A percentile compares a stretch with the other conserved stretches of the same genome.
Conservation (phyloP, 805 yeast species). For the Wickerhamiella cacticola region DNA sequence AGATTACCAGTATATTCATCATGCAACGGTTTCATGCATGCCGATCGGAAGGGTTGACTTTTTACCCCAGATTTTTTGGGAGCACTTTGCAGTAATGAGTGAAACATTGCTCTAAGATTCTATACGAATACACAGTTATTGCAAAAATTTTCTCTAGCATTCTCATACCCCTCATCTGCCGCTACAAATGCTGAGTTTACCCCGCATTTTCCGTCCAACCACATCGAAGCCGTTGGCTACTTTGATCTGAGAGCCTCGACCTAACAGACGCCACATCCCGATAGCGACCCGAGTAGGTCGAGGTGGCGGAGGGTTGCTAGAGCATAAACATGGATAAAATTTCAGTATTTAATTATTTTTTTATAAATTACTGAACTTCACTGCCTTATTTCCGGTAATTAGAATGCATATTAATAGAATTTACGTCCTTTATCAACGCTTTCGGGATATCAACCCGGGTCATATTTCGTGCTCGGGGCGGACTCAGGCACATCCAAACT, state of each 20-base stretch:
- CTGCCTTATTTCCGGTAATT: not conserved
- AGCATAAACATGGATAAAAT: not conserved
- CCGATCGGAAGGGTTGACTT: no score
- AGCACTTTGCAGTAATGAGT: not conserved
- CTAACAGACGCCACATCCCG: conserved; percentile 5
- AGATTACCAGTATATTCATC: not conserved
- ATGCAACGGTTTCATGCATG: no score
- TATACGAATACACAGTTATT: not conserved
- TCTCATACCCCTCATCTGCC: no score
- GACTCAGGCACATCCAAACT: conserved; percentile 10
- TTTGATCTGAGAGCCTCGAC: not conserved
- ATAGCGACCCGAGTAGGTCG: conserved; percentile 2
- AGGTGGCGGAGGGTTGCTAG: not conserved
- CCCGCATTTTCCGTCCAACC: conserved; percentile 4
- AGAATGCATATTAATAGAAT: not conserved
- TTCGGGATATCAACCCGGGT: conserved; percentile 8
- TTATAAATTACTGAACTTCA: not conserved
- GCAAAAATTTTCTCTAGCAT: no score
- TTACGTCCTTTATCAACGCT: not conserved
- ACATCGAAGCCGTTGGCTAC: not conserved
- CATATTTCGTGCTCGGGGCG: conserved; percentile 5
- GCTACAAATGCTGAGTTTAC: not conserved
- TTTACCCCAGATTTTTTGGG: not conserved
- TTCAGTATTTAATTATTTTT: not conserved
- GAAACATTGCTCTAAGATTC: not conserved